Base-by-base conservation (phyloP, 2,329 filamentous ascomycete species). In the Pseudopyricularia javanii region DNA sequence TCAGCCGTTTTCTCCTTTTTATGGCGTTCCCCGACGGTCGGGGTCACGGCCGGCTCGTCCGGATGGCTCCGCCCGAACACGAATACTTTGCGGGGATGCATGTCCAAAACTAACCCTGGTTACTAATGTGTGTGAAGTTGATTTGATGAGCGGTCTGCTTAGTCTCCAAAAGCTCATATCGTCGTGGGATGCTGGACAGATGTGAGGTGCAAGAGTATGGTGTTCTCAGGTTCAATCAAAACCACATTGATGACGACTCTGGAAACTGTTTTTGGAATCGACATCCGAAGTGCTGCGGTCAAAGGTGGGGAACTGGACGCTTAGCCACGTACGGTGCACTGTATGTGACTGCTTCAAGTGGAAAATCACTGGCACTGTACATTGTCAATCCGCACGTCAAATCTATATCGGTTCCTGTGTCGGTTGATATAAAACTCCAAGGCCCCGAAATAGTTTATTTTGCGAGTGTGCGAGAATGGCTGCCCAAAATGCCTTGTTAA, bases 51-150 rank as follows among this genome's bases (percentile, higher is more conserved):
- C 37, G 15, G 14, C n/a, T 43, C 12, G 37, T n/a, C 17, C 4
- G 37, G 7, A 43, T 20, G 37, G n/a, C n/a, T n/a, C n/a, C n/a
- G n/a, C n/a, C n/a, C n/a, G n/a, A n/a, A n/a, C n/a, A n/a, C n/a
- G n/a, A n/a, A n/a, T n/a, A n/a, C n/a, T n/a, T n/a, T 11, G 37
- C n/a, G 37, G 37, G 37, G 4, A 20, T 43, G 37, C 22, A 22
- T 22, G n/a, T n/a, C n/a, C 37, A n/a, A 43, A 35, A 40, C 49
- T 28, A 33, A 34, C 50, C 34, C 28, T n/a, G 48, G 35, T 30
- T 48, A 47, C 30, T 8, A 49, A 30, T 26, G 47, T 51, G 50
- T 53, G 52, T 56, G 52, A 52, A 55, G 49, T 28, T 22, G 12
- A 4, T 35, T 40, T 5, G 17, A 34, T 28, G 28, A 45, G 33